These are phyloP conservation scores for Fistulina hepatica DNA, from an alignment of 1,284 basidiomycete genomes.

Conservation along the genomic window DNA sequence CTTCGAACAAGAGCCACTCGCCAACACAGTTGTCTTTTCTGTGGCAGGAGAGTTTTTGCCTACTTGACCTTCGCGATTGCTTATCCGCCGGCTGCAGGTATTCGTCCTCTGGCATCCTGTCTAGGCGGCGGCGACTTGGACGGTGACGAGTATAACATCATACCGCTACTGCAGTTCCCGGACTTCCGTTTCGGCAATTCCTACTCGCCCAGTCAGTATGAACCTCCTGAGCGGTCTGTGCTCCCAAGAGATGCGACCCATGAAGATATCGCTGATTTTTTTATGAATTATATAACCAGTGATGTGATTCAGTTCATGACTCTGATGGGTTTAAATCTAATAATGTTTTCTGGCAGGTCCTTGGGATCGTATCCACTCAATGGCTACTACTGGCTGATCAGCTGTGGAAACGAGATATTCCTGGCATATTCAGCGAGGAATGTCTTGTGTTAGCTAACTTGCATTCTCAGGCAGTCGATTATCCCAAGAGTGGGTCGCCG, in stretches of 20 bases:
- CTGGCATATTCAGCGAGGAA: constrained; percentile 24
- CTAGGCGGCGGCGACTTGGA: constrained; percentile 53
- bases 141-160: constrained; percentile 47
- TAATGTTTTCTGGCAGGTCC: constrained; percentile 25
- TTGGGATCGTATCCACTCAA: constrained; percentile 51
- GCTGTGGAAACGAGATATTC: constrained; percentile 38
- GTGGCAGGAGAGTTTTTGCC: constrained; percentile 39
- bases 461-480: constrained; percentile 66
- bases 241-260: constrained; percentile 49
- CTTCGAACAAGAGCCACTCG: constrained; percentile 39
- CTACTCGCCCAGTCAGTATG: constrained; percentile 39
- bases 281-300: constrained; percentile 59
- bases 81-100: constrained; percentile 26
- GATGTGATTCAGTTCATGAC: constrained; percentile 32
- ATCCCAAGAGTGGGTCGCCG: constrained; percentile 44
- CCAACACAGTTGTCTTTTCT: constrained; percentile 47
- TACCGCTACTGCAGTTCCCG: constrained; percentile 31
- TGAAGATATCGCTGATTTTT: constrained; percentile 62
- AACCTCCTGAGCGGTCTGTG: constrained; percentile 33
- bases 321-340: constrained; percentile 1
- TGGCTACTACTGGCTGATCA: constrained; percentile 64
- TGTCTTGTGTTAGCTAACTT: constrained; percentile 54
- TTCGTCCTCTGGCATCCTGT: constrained; percentile 45
- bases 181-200: constrained; percentile 24
- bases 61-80: neutral